A percentile compares a stretch with the other conserved stretches of the same genome.
These are phyloP conservation scores for Diaporthe batatas DNA, from an alignment of 2,329 filamentous ascomycete species.

Conservation along the genomic window DNA sequence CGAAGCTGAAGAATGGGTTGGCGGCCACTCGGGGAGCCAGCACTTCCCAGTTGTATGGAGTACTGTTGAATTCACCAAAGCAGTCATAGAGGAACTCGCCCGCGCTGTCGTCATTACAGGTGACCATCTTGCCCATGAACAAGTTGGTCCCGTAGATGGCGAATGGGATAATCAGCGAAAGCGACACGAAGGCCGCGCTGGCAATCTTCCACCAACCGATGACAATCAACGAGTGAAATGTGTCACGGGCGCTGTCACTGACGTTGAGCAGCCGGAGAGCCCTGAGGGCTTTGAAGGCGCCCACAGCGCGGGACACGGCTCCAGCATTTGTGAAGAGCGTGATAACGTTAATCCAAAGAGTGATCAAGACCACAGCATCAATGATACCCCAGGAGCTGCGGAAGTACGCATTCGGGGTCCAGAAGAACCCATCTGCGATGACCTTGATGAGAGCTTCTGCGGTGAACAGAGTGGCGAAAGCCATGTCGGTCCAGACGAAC, in stretches of 20 bases:
- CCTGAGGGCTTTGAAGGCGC: slow-evolving; percentile 95
- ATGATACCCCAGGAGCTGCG: slow-evolving; percentile 97
- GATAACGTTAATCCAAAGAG: slow-evolving; percentile 93
- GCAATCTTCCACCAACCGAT: slow-evolving; percentile 95
- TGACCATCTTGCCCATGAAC: slow-evolving; percentile 84
- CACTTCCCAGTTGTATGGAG: slow-evolving; percentile 87
- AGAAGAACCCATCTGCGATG: slow-evolving; percentile 94
- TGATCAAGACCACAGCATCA: slow-evolving; percentile 90
- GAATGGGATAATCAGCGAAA: slow-evolving; percentile 95
- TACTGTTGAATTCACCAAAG: slow-evolving; percentile 83
- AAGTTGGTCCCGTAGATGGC: slow-evolving; percentile 96
- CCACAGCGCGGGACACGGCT: slow-evolving; percentile 88
- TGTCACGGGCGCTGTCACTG: slow-evolving; percentile 94
- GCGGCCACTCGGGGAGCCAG: slow-evolving; percentile 83
- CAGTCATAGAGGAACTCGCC: slow-evolving; percentile 78
- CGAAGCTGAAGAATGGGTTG: slow-evolving; percentile 92
- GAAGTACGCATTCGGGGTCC: slow-evolving; percentile 97
- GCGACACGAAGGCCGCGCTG: slow-evolving; percentile 91
- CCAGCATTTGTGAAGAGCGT: slow-evolving; percentile 86
- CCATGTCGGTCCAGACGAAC: slow-evolving; percentile 95
- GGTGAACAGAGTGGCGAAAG: slow-evolving; percentile 89
- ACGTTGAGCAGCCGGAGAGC: slow-evolving; percentile 93
- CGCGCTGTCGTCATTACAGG: slow-evolving; percentile 80
- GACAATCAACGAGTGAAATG: slow-evolving; percentile 96
- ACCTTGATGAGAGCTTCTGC: slow-evolving; percentile 91